These are phyloP conservation scores for Chrysoporthe austroafricana DNA, from an alignment of 2,329 filamentous ascomycete genomes.

Conservation along the genomic window DNA sequence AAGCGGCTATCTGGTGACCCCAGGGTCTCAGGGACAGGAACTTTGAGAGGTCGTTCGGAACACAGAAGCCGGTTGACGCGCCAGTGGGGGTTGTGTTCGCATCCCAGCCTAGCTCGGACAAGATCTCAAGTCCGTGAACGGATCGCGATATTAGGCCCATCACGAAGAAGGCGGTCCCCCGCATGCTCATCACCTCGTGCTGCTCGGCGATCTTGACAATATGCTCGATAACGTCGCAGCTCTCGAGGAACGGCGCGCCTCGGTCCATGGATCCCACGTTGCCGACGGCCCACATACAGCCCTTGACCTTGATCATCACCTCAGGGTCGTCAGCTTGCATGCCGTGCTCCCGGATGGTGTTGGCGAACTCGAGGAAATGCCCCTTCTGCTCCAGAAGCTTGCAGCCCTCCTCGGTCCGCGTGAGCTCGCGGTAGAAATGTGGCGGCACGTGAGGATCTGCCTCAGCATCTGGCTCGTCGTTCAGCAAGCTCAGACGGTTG, in stretches of 20 bases:
- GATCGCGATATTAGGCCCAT: slow-evolving; percentile 91
- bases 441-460: slow-evolving; percentile 77
- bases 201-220: slow-evolving; percentile 88
- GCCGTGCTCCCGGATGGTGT: slow-evolving; percentile 84
- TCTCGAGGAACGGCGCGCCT: slow-evolving; percentile 90
- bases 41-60: slow-evolving; percentile 77
- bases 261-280: slow-evolving; percentile 99
- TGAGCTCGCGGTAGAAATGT: slow-evolving; percentile 95
- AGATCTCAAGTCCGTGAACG: slow-evolving; percentile 86
- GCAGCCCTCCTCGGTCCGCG: slow-evolving; percentile 90
- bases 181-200: slow-evolving; percentile 87
- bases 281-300: slow-evolving; percentile 94
- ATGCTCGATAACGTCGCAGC: slow-evolving; percentile 82
- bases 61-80: slow-evolving; percentile 82
- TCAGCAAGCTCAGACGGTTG: slow-evolving; percentile 62
- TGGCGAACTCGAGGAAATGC: slow-evolving; percentile 91
- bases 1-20: slow-evolving; percentile 54
- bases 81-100: slow-evolving; percentile 84
- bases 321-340: slow-evolving; percentile 85
- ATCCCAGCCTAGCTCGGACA: slow-evolving; percentile 91
- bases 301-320: slow-evolving; percentile 90
- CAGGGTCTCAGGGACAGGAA: slow-evolving; percentile 74
- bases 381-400: slow-evolving; percentile 88
- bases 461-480: slow-evolving; percentile 58
- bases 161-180: slow-evolving; percentile 96